These are phyloP conservation scores for Thielaviopsis ethacetica DNA, from an alignment of 2,329 filamentous ascomycete genomes.

Conservation along the genomic window DNA sequence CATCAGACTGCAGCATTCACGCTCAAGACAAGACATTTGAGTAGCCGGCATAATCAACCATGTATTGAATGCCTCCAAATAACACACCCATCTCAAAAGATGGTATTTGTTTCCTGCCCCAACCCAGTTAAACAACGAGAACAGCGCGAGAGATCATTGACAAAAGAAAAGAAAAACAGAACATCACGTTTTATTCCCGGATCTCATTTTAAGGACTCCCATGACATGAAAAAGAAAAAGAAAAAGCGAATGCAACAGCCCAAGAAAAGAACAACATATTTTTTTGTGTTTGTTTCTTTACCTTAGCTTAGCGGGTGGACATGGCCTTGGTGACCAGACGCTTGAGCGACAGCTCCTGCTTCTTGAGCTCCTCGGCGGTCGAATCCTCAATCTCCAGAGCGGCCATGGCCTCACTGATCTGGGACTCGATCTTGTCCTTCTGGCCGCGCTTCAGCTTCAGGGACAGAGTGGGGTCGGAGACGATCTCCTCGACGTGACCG, in stretches of 20 bases:
- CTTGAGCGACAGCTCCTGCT: conserved; percentile 98
- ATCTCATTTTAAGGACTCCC: conserved; percentile 19
- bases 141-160: conserved; percentile 14
- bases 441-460: conserved; percentile 97
- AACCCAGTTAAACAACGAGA: conserved; percentile 16
- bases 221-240: conserved; percentile 17
- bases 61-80: conserved; percentile 14
- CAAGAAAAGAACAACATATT: conserved; percentile 9
- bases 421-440: conserved; percentile 98
- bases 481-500: conserved; percentile 93
- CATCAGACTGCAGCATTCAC: too few species aligned
- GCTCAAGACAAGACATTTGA: too few species aligned
- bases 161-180: conserved; percentile 19
- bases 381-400: conserved; percentile 94
- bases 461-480: conserved; percentile 88
- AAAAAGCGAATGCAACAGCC: conserved; percentile 11
- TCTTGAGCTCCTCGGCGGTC: conserved; percentile 87
- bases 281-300: conserved; percentile 4
- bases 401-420: conserved; percentile 92
- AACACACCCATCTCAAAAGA: conserved; percentile 1
- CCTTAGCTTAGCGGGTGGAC: conserved; percentile 58
- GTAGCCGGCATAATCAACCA: conserved; percentile 10
- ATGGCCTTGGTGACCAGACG: conserved; percentile 96
- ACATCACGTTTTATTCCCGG: conserved; percentile 21
- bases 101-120: conserved; percentile 10